These are phyloP conservation scores for Ustilago hordei DNA, from an alignment of 1,284 basidiomycete genomes.

Conservation along the genomic window DNA sequence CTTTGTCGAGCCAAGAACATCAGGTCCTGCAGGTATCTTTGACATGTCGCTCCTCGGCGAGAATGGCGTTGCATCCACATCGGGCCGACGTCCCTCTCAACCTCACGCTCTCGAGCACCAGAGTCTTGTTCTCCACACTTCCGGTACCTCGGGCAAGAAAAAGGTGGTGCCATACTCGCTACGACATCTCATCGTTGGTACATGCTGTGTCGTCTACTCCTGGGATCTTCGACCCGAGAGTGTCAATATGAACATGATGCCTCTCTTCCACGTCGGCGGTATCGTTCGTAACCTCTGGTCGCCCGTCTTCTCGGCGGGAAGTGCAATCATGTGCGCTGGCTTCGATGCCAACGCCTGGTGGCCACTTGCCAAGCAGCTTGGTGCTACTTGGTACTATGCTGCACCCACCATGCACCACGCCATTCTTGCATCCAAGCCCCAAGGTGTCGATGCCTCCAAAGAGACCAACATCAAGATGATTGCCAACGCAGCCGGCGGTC, in stretches of 20 bases:
- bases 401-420: conserved; percentile 70
- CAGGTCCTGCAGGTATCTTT: conserved; percentile 66
- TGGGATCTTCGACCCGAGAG: conserved; percentile 66
- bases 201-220: conserved; percentile 66
- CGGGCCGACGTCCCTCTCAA: conserved; percentile 52
- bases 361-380: conserved; percentile 65
- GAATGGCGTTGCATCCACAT: conserved; percentile 39
- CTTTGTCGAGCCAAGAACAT: conserved; percentile 62
- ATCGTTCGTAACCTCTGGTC: conserved; percentile 69
- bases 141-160: conserved; percentile 69
- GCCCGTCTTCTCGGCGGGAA: conserved; percentile 66
- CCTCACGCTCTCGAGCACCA: conserved; percentile 65
- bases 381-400: conserved; percentile 69
- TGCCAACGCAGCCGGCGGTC: conserved; percentile 68
- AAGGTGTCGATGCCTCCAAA: conserved; percentile 58
- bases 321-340: conserved; percentile 68
- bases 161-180: conserved; percentile 69
- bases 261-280: conserved; percentile 69
- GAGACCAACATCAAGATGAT: conserved; percentile 68
- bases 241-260: conserved; percentile 70
- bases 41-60: conserved; percentile 62
- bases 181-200: conserved; percentile 68
- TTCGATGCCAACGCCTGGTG: conserved; percentile 69
- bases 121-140: conserved; percentile 67
- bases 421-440: conserved; percentile 66